These are phyloP conservation scores for Cenchrus fungigraminus DNA, from an alignment of 176 grass and related monocot genomes.

Conservation along the genomic window DNA sequence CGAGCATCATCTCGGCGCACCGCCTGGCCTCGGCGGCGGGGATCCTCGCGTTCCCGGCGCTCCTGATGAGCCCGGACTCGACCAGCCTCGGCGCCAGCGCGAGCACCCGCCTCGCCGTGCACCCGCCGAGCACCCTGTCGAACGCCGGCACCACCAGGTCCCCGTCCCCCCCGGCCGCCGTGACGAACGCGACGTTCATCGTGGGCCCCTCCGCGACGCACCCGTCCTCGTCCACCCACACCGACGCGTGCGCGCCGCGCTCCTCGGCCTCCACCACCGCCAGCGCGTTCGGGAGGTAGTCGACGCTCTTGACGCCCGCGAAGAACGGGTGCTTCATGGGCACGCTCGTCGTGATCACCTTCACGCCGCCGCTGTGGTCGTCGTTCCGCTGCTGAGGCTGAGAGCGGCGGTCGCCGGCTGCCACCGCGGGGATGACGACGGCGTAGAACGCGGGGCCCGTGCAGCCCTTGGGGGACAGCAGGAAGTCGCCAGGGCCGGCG, in stretches of 20 bases:
- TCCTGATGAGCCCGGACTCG: constrained; percentile 41
- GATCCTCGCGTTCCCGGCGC: constrained; percentile 36
- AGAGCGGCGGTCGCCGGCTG: background rate
- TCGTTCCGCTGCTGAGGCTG: background rate
- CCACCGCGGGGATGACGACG: constrained; percentile 37
- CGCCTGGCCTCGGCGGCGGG: constrained; percentile 43
- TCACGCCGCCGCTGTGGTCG: constrained; percentile 39
- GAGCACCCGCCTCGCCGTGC: constrained; percentile 63
- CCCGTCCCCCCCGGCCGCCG: background rate
- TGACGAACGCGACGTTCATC: constrained; percentile 75
- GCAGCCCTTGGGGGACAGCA: constrained; percentile 60
- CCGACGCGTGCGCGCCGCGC: constrained; percentile 47
- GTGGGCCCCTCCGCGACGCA: constrained; percentile 67
- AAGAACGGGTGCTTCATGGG: constrained; percentile 76
- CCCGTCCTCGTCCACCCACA: constrained; percentile 65
- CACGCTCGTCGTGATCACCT: constrained; percentile 55
- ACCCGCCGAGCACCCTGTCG: constrained; percentile 61
- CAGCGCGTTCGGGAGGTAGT: constrained; percentile 73
- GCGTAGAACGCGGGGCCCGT: constrained; percentile 66
- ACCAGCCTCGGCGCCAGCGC: constrained; percentile 56
- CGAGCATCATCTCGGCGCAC: constrained; percentile 65
- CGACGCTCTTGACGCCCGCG: constrained; percentile 66
- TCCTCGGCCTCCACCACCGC: constrained; percentile 62
- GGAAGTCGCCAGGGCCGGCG: constrained; percentile 71
- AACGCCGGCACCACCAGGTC: constrained; percentile 57